These are phyloP conservation scores for Neurospora cerealis DNA, from an alignment of 495 filamentous ascomycete species.

Conservation along the genomic window DNA sequence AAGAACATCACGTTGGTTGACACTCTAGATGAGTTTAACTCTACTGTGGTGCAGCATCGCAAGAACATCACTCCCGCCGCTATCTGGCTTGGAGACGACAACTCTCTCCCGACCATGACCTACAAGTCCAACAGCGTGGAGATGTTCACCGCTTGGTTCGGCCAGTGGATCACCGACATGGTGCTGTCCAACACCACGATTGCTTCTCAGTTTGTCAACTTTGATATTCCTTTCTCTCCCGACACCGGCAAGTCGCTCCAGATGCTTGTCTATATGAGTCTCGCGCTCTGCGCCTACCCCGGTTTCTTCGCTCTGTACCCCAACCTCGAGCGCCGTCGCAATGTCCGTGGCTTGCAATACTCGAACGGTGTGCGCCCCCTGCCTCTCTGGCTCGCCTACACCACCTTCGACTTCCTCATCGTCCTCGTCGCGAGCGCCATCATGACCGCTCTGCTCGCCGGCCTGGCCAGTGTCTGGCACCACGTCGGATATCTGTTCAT, in stretches of 20 bases:
- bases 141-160: conserved; percentile 45
- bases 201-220: conserved; percentile 52
- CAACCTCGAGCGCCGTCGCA: conserved; percentile 63
- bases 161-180: conserved; percentile 62
- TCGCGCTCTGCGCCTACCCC: conserved; percentile 66
- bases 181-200: conserved; percentile 57
- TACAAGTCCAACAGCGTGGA: conserved; percentile 42
- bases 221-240: conserved; percentile 58
- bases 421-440: conserved; percentile 52
- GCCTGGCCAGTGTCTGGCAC: conserved; percentile 55
- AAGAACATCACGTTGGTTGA: conserved; percentile 49
- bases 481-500: conserved; percentile 65
- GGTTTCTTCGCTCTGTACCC: conserved; percentile 83
- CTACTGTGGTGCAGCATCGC: conserved; percentile 50
- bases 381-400: conserved; percentile 71
- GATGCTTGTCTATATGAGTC: conserved; percentile 65
- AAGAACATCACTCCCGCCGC: conserved; percentile 63
- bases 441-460: conserved; percentile 49
- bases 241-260: conserved; percentile 62
- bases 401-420: conserved; percentile 65
- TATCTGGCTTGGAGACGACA: conserved; percentile 56
- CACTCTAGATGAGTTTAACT: conserved; percentile 55
- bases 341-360: conserved; percentile 76
- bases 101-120: conserved; percentile 47
- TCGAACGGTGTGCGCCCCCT: conserved; percentile 68